Conservation (phyloP, 306 rosid genomes). For the Dalbergia cochinchinensis region DNA sequence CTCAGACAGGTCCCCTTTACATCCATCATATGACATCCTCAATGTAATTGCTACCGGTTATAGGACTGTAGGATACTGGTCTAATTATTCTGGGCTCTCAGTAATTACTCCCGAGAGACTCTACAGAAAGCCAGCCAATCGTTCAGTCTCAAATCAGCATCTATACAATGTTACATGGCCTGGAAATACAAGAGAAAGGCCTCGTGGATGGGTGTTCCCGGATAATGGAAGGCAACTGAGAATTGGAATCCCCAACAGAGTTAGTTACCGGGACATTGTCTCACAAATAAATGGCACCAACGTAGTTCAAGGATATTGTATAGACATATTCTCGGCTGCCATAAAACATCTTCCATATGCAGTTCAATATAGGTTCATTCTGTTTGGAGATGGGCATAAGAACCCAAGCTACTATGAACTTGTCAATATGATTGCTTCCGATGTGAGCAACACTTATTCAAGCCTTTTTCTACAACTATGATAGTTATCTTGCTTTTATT, state of each 20-base stretch:
- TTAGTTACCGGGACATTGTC: conserved; percentile 64
- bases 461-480: neutral
- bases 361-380: conserved; percentile 60
- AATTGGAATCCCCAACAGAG: conserved; percentile 74
- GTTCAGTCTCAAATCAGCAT: conserved; percentile 56
- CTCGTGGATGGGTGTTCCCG: conserved; percentile 93
- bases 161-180: conserved; percentile 69
- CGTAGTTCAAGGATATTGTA: conserved; percentile 66
- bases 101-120: conserved; percentile 64
- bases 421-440: conserved; percentile 63
- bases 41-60: conserved; percentile 60
- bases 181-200: conserved; percentile 64
- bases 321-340: conserved; percentile 81
- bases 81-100: conserved; percentile 79
- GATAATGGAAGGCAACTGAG: conserved; percentile 70
- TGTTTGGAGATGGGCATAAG: conserved; percentile 67
- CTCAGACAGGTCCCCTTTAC: conserved; percentile 55
- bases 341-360: conserved; percentile 71
- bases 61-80: conserved; percentile 78
- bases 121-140: conserved; percentile 59
- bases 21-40: conserved; percentile 74
- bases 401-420: conserved; percentile 70
- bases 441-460: conserved; percentile 57
- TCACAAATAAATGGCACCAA: conserved; percentile 58
- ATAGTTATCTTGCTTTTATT: conserved; percentile 11